A percentile compares a stretch with the other conserved stretches of the same genome.
Conservation (phyloP, 73 alveolate species). For the Halteria grandinella region DNA sequence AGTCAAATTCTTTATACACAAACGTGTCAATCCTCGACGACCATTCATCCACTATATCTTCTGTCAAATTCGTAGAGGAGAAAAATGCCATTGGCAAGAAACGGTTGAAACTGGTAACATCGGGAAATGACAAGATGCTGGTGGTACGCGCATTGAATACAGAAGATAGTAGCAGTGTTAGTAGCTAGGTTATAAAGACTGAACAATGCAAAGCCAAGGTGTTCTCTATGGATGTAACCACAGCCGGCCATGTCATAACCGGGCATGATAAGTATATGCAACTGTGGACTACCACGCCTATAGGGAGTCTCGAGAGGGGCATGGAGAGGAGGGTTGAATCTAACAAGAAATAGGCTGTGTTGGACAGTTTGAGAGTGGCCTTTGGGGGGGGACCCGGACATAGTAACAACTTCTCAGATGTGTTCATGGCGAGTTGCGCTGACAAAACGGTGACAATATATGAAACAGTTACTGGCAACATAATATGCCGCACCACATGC, state of each 20-base stretch:
- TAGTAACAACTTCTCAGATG: no score
- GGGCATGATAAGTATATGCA: conserved; percentile 47
- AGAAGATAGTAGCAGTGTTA: conserved; percentile 16
- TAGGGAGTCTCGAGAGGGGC: conserved; percentile 47
- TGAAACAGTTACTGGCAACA: conserved; percentile 61
- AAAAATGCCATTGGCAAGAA: conserved; percentile 25
- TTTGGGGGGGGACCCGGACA: no score
- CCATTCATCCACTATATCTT: conserved; percentile 78
- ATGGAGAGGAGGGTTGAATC: conserved; percentile 44
- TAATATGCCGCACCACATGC: conserved; percentile 51
- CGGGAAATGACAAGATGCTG: conserved; percentile 82
- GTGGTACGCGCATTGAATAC: conserved; percentile 70
- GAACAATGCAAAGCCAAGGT: conserved; percentile 41
- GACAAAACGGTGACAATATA: conserved; percentile 60
- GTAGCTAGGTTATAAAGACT: conserved; percentile 42
- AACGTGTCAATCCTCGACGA: conserved; percentile 69
- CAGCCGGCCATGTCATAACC: conserved; percentile 11
- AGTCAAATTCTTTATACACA: conserved; percentile 38
- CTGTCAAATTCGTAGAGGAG: conserved; percentile 71
- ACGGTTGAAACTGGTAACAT: conserved; percentile 65
- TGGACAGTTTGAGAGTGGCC: conserved; percentile 35
- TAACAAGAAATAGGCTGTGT: conserved; percentile 16
- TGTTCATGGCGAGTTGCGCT: conserved; percentile 9
- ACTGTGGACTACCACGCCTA: no score
- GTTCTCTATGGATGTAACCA: conserved; percentile 41